A percentile compares a stretch with the other conserved stretches of the same genome.
Evolutionary conservation across 176 grass and related monocot genomes (phyloP).

Genomic region (Juncus inflexus): DNA sequence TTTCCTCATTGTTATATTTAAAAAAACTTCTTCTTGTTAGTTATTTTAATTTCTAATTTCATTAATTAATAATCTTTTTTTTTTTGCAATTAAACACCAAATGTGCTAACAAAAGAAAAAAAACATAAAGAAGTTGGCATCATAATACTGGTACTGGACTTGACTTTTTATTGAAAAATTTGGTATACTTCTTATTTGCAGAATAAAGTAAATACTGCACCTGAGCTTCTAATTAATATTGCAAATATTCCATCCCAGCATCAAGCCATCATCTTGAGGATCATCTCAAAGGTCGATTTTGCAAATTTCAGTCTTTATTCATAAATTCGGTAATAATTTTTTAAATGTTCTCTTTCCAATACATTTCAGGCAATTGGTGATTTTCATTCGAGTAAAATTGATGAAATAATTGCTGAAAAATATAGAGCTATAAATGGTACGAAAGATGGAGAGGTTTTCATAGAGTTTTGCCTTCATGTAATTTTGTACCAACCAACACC

Average conservation of each 20-base stretch:
- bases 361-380: constrained; percentile 73
- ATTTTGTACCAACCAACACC: constrained; percentile 74
- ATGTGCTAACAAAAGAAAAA: no score
- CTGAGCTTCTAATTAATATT: constrained; percentile 73
- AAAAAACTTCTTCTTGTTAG: no score
- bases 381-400: constrained; percentile 54
- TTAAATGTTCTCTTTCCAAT: constrained; percentile 18
- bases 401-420: constrained; percentile 51
- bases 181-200: constrained; percentile 28
- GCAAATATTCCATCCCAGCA: constrained; percentile 66
- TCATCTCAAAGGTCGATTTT: constrained; percentile 62
- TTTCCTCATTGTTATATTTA: background rate
- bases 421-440: constrained; percentile 54
- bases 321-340: constrained; percentile 16
- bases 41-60: no score
- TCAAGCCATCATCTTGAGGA: constrained; percentile 83
- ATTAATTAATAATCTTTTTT: no score
- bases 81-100: no score
- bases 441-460: constrained; percentile 62
- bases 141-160: background rate
- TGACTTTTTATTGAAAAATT: constrained; percentile 17
- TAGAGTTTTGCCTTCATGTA: constrained; percentile 76
- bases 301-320: constrained; percentile 2
- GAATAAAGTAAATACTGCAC: constrained; percentile 67
- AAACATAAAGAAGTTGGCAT: no score